Evolutionary conservation across 2,329 filamentous ascomycete genomes (phyloP).

Genomic region (Thermoascus crustaceus): DNA sequence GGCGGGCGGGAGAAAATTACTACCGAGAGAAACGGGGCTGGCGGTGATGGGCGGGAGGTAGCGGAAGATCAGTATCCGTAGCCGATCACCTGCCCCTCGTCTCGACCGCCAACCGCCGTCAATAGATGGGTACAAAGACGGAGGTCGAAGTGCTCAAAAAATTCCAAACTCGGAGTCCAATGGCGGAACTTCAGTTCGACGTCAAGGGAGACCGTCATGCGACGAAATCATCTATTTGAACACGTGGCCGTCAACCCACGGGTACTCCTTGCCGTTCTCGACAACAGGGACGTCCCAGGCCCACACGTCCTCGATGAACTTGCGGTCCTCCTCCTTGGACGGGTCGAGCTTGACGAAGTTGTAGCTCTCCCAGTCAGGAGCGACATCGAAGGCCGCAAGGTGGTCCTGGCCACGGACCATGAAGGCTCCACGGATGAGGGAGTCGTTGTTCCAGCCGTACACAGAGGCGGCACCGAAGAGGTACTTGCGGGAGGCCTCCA

Average conservation of each 20-base stretch:
- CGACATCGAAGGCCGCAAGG: constrained; percentile 84
- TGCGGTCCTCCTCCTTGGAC: constrained; percentile 72
- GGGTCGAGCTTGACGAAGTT: constrained; percentile 93
- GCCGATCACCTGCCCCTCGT: too few relatives aligned
- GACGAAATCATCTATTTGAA: constrained; percentile 71
- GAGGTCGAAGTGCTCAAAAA: too few relatives aligned
- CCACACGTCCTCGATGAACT: constrained; percentile 83
- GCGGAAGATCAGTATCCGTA: too few relatives aligned
- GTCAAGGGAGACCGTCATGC: constrained; percentile 8
- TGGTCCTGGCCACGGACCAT: constrained; percentile 87
- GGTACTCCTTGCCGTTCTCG: constrained; percentile 79
- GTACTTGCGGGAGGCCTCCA: constrained; percentile 97
- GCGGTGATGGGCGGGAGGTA: too few relatives aligned
- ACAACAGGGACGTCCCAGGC: constrained; percentile 78
- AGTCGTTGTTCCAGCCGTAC: constrained; percentile 82
- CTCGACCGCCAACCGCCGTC: too few relatives aligned
- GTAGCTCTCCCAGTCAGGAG: constrained; percentile 96
- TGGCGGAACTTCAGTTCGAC: constrained; percentile 11
- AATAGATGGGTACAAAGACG: too few relatives aligned
- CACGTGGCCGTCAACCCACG: constrained; percentile 88
- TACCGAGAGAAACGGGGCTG: too few relatives aligned
- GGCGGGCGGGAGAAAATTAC: too few relatives aligned
- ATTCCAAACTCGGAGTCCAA: too few relatives aligned
- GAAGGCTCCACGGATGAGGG: constrained; percentile 86
- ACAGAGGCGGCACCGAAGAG: constrained; percentile 87